Conservation (phyloP, 495 filamentous ascomycete species). For the Daldinia vernicosa region DNA sequence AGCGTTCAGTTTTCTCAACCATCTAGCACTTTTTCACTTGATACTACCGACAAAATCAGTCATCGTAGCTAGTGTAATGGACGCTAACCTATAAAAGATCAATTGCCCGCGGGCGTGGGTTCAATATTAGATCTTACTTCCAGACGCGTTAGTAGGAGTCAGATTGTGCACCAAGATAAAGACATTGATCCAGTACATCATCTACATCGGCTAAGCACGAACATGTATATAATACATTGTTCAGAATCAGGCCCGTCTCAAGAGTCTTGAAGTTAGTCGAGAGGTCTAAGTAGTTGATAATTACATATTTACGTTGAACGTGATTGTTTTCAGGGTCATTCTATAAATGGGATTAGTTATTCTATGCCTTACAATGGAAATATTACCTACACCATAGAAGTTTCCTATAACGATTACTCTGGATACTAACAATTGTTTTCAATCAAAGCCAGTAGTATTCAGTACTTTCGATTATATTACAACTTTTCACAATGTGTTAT, state of each 20-base stretch:
- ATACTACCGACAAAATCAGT: background rate
- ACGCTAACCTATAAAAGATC: background rate
- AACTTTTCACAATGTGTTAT: slow-evolving; percentile 16
- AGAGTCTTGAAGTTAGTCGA: background rate
- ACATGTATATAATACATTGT: background rate
- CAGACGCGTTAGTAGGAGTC: background rate
- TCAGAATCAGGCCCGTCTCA: background rate
- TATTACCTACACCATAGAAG: background rate
- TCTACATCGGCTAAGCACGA: background rate
- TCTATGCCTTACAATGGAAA: background rate
- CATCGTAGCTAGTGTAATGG: background rate
- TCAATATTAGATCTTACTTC: background rate
- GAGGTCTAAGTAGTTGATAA: background rate
- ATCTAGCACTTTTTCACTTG: background rate
- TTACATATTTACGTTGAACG: background rate
- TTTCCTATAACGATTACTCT: background rate
- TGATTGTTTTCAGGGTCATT: background rate
- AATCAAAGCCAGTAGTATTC: background rate
- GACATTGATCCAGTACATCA: background rate
- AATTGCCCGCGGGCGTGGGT: background rate
- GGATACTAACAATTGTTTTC: background rate
- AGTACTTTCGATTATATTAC: background rate
- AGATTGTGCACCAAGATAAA: slow-evolving; percentile 6
- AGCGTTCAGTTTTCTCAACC: background rate
- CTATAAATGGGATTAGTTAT: background rate